Percentiles rank a stretch among this genome's conserved stretches.
Evolutionary conservation across 768 basidiomycete species (phyloP).

Genomic region (Suillus occidentalis): DNA sequence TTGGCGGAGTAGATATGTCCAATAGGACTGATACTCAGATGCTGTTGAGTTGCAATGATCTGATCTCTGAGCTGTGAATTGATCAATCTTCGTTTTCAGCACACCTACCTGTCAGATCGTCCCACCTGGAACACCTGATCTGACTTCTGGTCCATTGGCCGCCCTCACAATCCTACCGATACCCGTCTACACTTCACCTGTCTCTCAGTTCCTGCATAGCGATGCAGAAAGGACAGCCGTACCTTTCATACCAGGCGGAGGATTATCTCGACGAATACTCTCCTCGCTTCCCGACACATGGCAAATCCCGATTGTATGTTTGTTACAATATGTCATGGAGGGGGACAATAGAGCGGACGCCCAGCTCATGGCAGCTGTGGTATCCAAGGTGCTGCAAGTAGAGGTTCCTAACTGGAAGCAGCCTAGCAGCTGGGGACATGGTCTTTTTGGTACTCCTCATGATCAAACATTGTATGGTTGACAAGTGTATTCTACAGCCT

Average conservation of each 20-base stretch:
- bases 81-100: conserved; percentile 33
- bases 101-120: conserved; percentile 64
- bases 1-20: conserved; percentile 74
- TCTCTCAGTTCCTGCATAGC: conserved; percentile 33
- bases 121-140: conserved; percentile 43
- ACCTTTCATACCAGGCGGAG: conserved; percentile 81
- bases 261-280: conserved; percentile 67
- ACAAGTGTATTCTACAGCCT: conserved; percentile 14
- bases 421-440: conserved; percentile 61
- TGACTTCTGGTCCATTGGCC: conserved; percentile 46
- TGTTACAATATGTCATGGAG: conserved; percentile 78
- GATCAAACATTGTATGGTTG: conserved; percentile 74
- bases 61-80: not conserved
- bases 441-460: conserved; percentile 69
- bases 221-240: conserved; percentile 35
- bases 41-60: conserved; percentile 46
- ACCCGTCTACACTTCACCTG: conserved; percentile 53
- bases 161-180: conserved; percentile 48
- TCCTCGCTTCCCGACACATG: conserved; percentile 51
- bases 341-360: conserved; percentile 83
- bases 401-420: conserved; percentile 53
- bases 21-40: conserved; percentile 79
- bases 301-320: conserved; percentile 52
- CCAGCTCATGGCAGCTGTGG: conserved; percentile 53
- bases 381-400: conserved; percentile 46